Base-by-base conservation (phyloP, 371 early-diverging fungal species). In the Mucor saturninus region DNA sequence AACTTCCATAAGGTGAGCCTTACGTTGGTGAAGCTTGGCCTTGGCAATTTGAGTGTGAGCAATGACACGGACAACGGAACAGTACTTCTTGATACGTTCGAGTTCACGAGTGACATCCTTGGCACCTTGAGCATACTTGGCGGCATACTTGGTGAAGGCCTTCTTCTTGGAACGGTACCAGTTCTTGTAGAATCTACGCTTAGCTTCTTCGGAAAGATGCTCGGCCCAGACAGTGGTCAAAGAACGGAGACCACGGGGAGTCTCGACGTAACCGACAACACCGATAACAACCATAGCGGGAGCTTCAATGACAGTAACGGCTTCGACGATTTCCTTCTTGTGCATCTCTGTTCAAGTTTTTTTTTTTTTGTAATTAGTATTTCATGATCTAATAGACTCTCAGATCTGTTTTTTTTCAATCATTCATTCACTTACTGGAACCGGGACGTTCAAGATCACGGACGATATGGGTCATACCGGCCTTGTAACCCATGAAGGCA, bases 381-480 rank as follows among this genome's bases (percentile, higher is more conserved):
- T 21, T 21, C 21, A 21, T 35, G 8, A 35, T 35, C 8, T 8
- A 1, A 0, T 8, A 35, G 8, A 35, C 4, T 1, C 6, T 35
- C 35, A 35, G 35, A 35, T 35, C 35, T 4, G 35, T 35, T 35
- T 35, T 4, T 8, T 35, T 35, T 21, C 21, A 21, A 21, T 21
- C 21, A 21, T 21, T 21, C 21, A 21, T 21, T 8, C 4, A 35
- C 35, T 35, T 35, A 35, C 35, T 87, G 86, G 98, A 95, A 65
- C 96, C 97, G 68, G 98, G 97, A 79, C 97, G 92, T 77, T 97
- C 97, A 78, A 98, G 83, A 81, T 98, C 98, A 74, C 99, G 95
- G 68, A 99, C 97, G 75, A 99, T 92, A 89, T 99, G 99, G 80
- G 99, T 98, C 99, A 99, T 99, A 81, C 99, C 99, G 64, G 99